Base-by-base conservation (phyloP, 2,329 filamentous ascomycete species). In the Penicillium paneum region DNA sequence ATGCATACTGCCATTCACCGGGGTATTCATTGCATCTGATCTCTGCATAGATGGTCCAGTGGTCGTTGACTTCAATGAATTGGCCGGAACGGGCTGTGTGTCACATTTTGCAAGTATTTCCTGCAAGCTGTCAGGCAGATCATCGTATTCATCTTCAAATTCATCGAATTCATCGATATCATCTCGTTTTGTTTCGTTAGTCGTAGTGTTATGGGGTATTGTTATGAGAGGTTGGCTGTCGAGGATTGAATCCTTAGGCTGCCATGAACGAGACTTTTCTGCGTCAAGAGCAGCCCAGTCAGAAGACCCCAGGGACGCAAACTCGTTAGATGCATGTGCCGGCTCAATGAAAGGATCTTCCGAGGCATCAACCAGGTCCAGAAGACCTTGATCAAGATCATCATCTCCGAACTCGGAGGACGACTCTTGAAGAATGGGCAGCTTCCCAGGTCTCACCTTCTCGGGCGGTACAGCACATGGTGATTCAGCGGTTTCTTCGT, bases 121-220 rank as follows among this genome's bases (percentile, higher is more conserved):
- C 58, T 85, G 80, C 47, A 87, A 68, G 63, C 84, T 82, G 54
- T 81, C 83, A 5, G 75, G 78, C 61, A 84, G 80, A 7, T 82
- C 74, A 43, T 87, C 83, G 57, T 87, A 85, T 54, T 89, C 86
- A 58, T 89, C 86, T 42, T 81, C 86, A 71, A 89, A 87, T 41
- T 88, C 86, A 48, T 88, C 83, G 40, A 77, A 73, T 39, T 67
- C 67, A 53, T 88, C 83, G 40, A 77, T 73, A 38, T 67, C 67
- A 53, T 66, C 56, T 28, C 38, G 24, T 42, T 64, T 58, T 45
- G 49, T 43, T 54, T 61, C 58, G 34, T 61, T 60, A 56, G 52
- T 60, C 36, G 40, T 59, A 39, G 47, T 15, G 8, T 48, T 48
- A 32, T 49, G 51, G 35, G 60, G 39, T 24, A 38, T 39, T 15